These are phyloP conservation scores for Fusarium chaquense DNA, from an alignment of 2,329 filamentous ascomycete species.

Conservation along the genomic window DNA sequence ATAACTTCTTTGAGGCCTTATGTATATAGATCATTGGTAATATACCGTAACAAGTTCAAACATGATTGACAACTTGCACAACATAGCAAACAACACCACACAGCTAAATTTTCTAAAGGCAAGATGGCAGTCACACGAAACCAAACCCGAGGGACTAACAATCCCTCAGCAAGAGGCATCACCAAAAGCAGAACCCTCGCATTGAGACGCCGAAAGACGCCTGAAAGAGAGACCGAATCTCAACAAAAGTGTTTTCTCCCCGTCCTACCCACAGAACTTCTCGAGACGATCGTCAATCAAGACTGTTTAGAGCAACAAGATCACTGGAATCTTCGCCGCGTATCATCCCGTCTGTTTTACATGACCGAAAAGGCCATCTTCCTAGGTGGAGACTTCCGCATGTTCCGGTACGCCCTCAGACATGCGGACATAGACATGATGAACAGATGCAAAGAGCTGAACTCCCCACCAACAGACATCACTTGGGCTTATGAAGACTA, in stretches of 20 bases:
- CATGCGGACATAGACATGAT: neutral
- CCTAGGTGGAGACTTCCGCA: neutral
- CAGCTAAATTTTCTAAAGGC: neutral
- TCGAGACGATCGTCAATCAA: neutral
- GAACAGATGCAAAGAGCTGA: neutral
- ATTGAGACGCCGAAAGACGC: neutral
- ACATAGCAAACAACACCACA: neutral
- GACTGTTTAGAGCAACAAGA: neutral
- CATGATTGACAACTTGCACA: neutral
- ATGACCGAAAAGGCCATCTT: neutral
- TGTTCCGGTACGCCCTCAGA: neutral
- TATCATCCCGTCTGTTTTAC: neutral
- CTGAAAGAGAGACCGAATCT: neutral
- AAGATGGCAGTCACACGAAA: neutral
- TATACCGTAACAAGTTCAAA: neutral
- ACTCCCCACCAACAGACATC: neutral
- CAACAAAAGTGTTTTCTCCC: neutral
- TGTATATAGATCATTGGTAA: neutral
- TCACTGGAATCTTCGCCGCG: neutral
- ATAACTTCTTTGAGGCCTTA: neutral
- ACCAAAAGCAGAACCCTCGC: neutral
- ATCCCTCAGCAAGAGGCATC: neutral
- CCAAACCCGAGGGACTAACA: neutral
- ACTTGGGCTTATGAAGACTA: neutral
- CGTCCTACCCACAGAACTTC: neutral